Base-by-base conservation (phyloP, 2,329 filamentous ascomycete genomes). In the Trichophyton schoenleinii region DNA sequence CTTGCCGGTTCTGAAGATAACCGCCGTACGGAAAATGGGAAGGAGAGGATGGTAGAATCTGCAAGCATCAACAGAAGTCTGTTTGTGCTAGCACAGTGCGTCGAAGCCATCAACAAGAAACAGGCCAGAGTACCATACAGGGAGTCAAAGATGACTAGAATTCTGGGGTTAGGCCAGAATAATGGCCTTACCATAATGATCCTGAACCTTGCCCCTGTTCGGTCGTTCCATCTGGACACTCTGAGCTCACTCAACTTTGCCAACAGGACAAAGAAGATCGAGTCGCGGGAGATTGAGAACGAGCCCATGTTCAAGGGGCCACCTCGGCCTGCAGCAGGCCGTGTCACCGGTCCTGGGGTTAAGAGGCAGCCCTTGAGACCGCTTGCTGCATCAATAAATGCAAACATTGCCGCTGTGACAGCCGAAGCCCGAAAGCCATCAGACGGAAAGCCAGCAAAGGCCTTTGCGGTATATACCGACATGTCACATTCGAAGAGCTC, bases 61-160 rank as follows among this genome's bases (percentile, higher is more conserved):
- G 91, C 92, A 0, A 92, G 89, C 69, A 97, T 97, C 79, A 97
- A 97, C 81, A 97, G 96, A 77, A 95, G 89, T 65, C 80, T 97
- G 5, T 97, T 97, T 69, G 91, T 96, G 18, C 78, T 97, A 57
- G 92, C 90, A 49, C 91, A 96, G 72, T 97, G 92, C 68, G 92
- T 97, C 60, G 92, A 97, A 71, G 92, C 92, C 61, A 97, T 97
- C 70, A 88, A 87, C 69, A 84, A 83, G 71, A 86, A 86, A 68
- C 82, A 85, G 63, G 73, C 75, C 67, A 84, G 92, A 38, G 92
- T 97, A 69, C 92, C 94, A 0, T 97, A 95, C 72, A 83, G 92
- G 61, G 92, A 96, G 72, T 94, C 88, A 60, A 96, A 97, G 78
- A 96, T 97, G 92, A 97, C 94, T 0, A 83, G 92, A 55, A 96